phyloP scores from a whole-genome alignment of 345 rosid species.

The Acer campestre region DNA sequence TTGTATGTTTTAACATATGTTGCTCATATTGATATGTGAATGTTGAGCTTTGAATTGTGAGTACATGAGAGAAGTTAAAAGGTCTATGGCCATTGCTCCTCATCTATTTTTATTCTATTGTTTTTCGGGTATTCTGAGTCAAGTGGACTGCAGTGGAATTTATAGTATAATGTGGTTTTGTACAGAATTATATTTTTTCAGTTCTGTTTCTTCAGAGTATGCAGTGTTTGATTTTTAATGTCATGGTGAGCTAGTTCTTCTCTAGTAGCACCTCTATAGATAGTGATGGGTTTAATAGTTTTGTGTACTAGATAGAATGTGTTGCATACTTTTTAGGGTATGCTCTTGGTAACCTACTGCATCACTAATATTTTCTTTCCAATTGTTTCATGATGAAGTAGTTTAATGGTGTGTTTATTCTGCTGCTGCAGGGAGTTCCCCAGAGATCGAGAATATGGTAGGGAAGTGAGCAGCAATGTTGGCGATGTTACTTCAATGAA shows the following conservation, averaged over 20 bases:
- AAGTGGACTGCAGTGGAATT: not conserved
- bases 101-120: not conserved
- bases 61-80: not conserved
- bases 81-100: not conserved
- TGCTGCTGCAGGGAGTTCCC: constrained; percentile 64
- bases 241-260: not conserved
- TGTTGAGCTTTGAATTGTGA: not conserved
- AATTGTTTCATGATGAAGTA: not conserved
- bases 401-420: constrained; percentile 4
- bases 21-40: not conserved
- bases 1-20: not conserved
- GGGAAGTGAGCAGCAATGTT: constrained; percentile 59
- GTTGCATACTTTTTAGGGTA: not conserved
- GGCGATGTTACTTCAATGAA: constrained; percentile 47
- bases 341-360: not conserved
- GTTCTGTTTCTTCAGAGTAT: not conserved
- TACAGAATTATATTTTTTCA: no score
- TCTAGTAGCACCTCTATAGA: not conserved
- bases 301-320: not conserved
- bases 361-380: not conserved
- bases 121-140: not conserved
- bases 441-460: constrained; percentile 71
- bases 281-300: not conserved
- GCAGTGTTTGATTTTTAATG: not conserved
- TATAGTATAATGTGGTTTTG: no score